Percentiles rank a stretch among this genome's conserved stretches.
Evolutionary conservation across 2,329 filamentous ascomycete genomes (phyloP).

Genomic region (Neofusicoccum ribis): DNA sequence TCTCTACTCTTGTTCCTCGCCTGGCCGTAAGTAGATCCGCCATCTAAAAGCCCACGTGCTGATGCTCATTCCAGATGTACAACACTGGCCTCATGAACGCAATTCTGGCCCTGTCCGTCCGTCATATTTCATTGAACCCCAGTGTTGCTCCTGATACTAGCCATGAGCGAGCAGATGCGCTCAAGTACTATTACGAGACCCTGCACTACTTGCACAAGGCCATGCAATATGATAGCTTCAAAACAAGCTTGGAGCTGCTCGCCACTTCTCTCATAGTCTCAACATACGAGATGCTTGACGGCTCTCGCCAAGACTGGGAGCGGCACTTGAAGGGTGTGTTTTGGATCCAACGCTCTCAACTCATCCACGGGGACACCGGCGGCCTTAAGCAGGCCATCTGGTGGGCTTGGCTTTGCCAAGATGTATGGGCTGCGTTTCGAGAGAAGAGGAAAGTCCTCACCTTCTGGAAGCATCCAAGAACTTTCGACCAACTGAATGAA

Average conservation of each 20-base stretch:
- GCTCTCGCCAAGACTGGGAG: slow-evolving; percentile 59
- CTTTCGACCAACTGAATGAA: slow-evolving; percentile 49
- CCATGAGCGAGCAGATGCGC: slow-evolving; percentile 33
- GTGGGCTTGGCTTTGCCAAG: slow-evolving; percentile 68
- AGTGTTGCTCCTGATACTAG: slow-evolving; percentile 20
- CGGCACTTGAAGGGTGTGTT: slow-evolving; percentile 65
- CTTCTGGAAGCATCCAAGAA: slow-evolving; percentile 58
- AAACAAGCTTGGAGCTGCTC: slow-evolving; percentile 58
- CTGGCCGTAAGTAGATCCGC: slow-evolving; percentile 28
- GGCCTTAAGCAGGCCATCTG: slow-evolving; percentile 60
- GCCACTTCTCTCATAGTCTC: slow-evolving; percentile 62
- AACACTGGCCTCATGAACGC: slow-evolving; percentile 61
- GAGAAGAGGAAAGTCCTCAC: slow-evolving; percentile 58
- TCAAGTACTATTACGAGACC: slow-evolving; percentile 64
- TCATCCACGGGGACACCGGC: slow-evolving; percentile 60
- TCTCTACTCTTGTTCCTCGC: slow-evolving; percentile 29
- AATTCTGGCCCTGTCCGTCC: slow-evolving; percentile 56
- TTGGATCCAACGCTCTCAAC: slow-evolving; percentile 65
- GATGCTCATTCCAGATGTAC: slow-evolving; percentile 34
- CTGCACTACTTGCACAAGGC: slow-evolving; percentile 62
- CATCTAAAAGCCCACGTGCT: background rate
- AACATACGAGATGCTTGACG: slow-evolving; percentile 66
- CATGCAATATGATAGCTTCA: slow-evolving; percentile 59
- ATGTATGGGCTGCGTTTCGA: slow-evolving; percentile 64
- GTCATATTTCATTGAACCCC: slow-evolving; percentile 49